These are phyloP conservation scores for Daldinia concentrica DNA, from an alignment of 495 filamentous ascomycete species.

Conservation along the genomic window DNA sequence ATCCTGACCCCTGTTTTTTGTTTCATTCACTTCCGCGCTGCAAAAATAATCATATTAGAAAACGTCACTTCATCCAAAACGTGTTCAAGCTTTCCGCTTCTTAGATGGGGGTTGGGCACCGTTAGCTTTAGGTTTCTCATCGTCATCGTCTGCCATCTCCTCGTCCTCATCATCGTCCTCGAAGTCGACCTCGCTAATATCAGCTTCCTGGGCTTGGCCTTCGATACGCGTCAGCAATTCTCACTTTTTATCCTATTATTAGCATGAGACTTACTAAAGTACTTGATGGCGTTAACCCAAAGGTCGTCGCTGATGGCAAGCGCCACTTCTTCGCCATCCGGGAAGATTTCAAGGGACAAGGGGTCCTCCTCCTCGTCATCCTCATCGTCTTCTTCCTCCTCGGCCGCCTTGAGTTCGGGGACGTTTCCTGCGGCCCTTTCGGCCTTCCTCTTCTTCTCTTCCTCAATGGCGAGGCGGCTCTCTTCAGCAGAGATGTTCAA, in stretches of 20 bases:
- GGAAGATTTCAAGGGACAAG: slow-evolving; percentile 77
- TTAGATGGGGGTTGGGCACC: slow-evolving; percentile 50
- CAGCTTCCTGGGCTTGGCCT: slow-evolving; percentile 71
- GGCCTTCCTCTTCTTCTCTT: slow-evolving; percentile 66
- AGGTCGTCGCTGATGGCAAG: slow-evolving; percentile 83
- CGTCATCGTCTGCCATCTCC: slow-evolving; percentile 40
- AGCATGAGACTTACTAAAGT: slow-evolving; percentile 75
- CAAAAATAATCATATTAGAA: slow-evolving; percentile 14
- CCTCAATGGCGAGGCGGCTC: slow-evolving; percentile 64
- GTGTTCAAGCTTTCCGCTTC: slow-evolving; percentile 39
- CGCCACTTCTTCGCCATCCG: slow-evolving; percentile 80
- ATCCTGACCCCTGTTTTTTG: background rate
- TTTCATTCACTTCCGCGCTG: slow-evolving; percentile 12
- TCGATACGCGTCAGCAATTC: slow-evolving; percentile 21
- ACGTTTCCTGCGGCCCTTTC: slow-evolving; percentile 66
- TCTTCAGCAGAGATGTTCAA: slow-evolving; percentile 73
- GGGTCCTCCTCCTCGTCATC: slow-evolving; percentile 64
- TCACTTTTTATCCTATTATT: background rate
- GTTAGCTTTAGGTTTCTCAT: slow-evolving; percentile 56
- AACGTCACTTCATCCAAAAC: slow-evolving; percentile 20
- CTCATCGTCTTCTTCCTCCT: slow-evolving; percentile 60
- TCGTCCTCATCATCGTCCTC: slow-evolving; percentile 62
- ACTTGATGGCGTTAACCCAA: slow-evolving; percentile 86
- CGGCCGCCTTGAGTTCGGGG: slow-evolving; percentile 58
- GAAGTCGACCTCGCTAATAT: slow-evolving; percentile 67